Conservation (phyloP, 2,329 filamentous ascomycete genomes). For the Colletotrichum godetiae region DNA sequence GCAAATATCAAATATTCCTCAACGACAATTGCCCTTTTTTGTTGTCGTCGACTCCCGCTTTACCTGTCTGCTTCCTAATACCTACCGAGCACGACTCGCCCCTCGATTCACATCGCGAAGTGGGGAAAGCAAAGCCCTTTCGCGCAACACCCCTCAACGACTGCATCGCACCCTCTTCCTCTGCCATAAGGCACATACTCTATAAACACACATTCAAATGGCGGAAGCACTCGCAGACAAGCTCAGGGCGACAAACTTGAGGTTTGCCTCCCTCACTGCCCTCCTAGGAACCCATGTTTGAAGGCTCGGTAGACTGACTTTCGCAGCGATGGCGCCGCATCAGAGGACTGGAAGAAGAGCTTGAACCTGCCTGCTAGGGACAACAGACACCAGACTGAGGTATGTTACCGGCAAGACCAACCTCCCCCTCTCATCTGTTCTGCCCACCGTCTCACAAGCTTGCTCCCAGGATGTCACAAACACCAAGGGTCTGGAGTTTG, state of each 20-base stretch:
- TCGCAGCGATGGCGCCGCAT: constrained; percentile 59
- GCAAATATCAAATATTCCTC: neutral
- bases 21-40: constrained; percentile 3
- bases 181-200: constrained; percentile 25
- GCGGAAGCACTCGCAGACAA: constrained; percentile 59
- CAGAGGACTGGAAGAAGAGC: constrained; percentile 79
- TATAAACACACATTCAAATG: constrained; percentile 43
- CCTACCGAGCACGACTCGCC: constrained; percentile 25
- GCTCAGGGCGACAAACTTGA: constrained; percentile 55
- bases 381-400: constrained; percentile 84
- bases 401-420: constrained; percentile 47
- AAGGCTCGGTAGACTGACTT: constrained; percentile 46
- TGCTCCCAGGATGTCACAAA: constrained; percentile 88
- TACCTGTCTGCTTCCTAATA: neutral
- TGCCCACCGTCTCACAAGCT: constrained; percentile 23
- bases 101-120: constrained; percentile 30
- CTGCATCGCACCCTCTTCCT: constrained; percentile 3
- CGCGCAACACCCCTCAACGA: constrained; percentile 24
- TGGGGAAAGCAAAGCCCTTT: constrained; percentile 34
- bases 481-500: constrained; percentile 97
- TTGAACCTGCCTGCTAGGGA: constrained; percentile 81
- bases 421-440: neutral
- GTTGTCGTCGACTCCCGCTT: constrained; percentile 4
- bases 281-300: neutral
- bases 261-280: constrained; percentile 44